Percentiles rank a stretch among this genome's conserved stretches.
These are phyloP conservation scores for Cicer cuneatum DNA, from an alignment of 306 rosid genomes.

Conservation along the genomic window DNA sequence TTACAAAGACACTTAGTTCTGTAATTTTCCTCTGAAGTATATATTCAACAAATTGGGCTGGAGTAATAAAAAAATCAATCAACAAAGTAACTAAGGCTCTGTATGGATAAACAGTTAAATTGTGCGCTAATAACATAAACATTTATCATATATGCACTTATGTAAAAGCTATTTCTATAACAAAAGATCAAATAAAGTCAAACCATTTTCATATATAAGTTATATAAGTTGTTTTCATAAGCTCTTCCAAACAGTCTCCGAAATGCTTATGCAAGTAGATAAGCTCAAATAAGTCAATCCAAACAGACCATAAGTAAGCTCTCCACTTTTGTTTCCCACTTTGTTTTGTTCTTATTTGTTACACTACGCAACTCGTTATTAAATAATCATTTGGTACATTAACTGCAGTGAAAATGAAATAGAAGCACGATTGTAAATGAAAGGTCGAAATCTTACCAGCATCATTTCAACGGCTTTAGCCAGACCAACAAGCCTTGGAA, in stretches of 20 bases:
- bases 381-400: constrained; percentile 14
- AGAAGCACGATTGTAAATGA: constrained; percentile 13
- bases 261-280: no score
- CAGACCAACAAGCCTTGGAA: constrained; percentile 93
- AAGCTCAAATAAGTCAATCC: no score
- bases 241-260: no score
- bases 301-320: background rate
- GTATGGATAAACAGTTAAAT: no score
- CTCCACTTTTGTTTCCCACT: constrained; percentile 22
- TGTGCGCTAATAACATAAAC: no score
- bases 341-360: background rate
- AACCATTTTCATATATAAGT: no score
- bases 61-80: background rate
- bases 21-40: constrained; percentile 16
- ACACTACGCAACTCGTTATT: constrained; percentile 5
- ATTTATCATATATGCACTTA: no score
- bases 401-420: constrained; percentile 9
- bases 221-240: no score
- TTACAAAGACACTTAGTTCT: background rate
- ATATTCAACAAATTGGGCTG: constrained; percentile 1
- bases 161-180: no score
- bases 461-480: constrained; percentile 87
- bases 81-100: background rate
- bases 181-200: no score
- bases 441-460: constrained; percentile 63